A percentile compares a stretch with the other conserved stretches of the same genome.
These are phyloP conservation scores for Arthonia radiata DNA, from an alignment of 495 filamentous ascomycete species.

Conservation along the genomic window DNA sequence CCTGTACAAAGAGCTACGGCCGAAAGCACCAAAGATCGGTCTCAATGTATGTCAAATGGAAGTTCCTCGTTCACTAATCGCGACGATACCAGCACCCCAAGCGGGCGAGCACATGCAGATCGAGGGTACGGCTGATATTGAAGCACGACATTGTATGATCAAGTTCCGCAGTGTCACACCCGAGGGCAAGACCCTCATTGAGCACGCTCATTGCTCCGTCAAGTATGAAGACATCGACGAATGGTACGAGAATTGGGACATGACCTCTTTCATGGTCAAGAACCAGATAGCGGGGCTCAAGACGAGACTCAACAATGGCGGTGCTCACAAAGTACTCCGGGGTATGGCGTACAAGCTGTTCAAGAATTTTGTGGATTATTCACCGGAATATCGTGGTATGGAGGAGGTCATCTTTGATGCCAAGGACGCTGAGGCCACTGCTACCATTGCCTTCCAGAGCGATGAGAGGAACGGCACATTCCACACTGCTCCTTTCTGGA, in stretches of 20 bases:
- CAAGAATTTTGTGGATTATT: constrained; percentile 19
- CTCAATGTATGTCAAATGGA: constrained; percentile 18
- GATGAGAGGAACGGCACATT: constrained; percentile 18
- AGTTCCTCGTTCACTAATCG: constrained; percentile 16
- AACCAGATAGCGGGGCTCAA: constrained; percentile 18
- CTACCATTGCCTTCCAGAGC: constrained; percentile 18
- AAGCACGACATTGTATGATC: constrained; percentile 10
- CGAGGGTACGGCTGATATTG: constrained; percentile 18
- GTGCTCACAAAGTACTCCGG: constrained; percentile 19
- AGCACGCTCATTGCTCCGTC: constrained; percentile 26
- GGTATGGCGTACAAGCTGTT: constrained; percentile 25
- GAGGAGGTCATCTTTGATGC: constrained; percentile 20
- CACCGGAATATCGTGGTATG: constrained; percentile 17
- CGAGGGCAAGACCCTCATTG: constrained; percentile 21
- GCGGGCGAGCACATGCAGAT: constrained; percentile 17
- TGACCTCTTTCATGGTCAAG: constrained; percentile 18
- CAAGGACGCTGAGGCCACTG: constrained; percentile 16
- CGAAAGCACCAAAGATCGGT: constrained; percentile 11
- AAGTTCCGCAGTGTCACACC: constrained; percentile 17
- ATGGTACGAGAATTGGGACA: constrained; percentile 27
- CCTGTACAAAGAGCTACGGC: constrained; percentile 21
- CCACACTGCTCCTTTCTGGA: constrained; percentile 19
- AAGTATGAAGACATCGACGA: constrained; percentile 18
- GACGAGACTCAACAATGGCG: constrained; percentile 15
- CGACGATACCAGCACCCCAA: constrained; percentile 12